Percentiles rank a stretch among this genome's conserved stretches.
These are phyloP conservation scores for Phytopythium boreale DNA, from an alignment of 352 stramenopile genomes.

Conservation along the genomic window DNA sequence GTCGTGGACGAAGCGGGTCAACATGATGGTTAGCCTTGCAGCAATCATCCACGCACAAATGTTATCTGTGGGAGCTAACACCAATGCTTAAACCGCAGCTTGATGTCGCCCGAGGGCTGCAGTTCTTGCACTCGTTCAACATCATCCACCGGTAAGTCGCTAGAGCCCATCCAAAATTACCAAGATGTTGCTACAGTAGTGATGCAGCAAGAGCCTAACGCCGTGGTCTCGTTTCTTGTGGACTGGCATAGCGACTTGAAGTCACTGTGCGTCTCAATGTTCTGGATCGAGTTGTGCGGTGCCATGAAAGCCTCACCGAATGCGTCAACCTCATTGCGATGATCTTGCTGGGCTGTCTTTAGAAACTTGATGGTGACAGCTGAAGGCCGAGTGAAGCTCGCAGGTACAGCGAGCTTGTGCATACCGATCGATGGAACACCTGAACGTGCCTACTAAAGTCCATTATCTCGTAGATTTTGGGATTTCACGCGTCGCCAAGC, in stretches of 20 bases:
- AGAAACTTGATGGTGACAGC: slow-evolving; percentile 76
- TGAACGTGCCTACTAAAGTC: not conserved
- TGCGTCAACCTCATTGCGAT: not conserved
- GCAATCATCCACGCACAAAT: not conserved
- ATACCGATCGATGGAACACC: not conserved
- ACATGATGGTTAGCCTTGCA: slow-evolving; percentile 57
- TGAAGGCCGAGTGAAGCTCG: slow-evolving; percentile 71
- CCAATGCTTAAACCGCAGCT: slow-evolving; percentile 25
- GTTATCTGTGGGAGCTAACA: not conserved
- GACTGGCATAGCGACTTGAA: slow-evolving; percentile 55
- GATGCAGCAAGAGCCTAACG: not conserved
- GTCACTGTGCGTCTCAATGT: slow-evolving; percentile 49
- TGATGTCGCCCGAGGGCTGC: slow-evolving; percentile 61
- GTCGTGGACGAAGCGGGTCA: slow-evolving; percentile 76
- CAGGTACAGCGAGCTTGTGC: slow-evolving; percentile 20
- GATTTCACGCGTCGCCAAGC: slow-evolving; percentile 57
- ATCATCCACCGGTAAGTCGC: slow-evolving; percentile 63
- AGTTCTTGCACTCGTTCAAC: slow-evolving; percentile 80
- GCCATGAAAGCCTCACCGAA: not conserved
- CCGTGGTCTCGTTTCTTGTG: not conserved
- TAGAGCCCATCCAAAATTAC: not conserved
- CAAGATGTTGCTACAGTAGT: slow-evolving; percentile 1
- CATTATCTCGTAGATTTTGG: slow-evolving; percentile 50
- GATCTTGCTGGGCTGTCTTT: not conserved
- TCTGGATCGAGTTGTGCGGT: not conserved